Conservation (phyloP, 208 protist species). For the Trypanosoma mega region DNA sequence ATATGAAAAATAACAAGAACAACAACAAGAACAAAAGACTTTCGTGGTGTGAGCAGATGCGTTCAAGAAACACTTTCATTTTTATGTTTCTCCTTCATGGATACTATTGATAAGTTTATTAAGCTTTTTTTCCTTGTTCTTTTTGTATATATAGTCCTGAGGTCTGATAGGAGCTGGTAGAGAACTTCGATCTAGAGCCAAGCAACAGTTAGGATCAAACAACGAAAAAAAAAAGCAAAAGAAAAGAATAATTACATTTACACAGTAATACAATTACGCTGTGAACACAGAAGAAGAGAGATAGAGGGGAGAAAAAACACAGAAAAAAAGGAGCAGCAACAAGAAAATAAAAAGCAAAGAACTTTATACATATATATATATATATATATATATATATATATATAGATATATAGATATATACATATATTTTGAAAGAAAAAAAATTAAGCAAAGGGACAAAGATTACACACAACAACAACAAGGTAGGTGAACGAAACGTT, state of each 20-base stretch:
- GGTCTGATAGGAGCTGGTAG: too few relatives aligned
- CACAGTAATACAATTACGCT: not conserved
- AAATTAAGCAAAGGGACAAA: not conserved
- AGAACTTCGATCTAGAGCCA: too few relatives aligned
- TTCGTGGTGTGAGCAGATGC: not conserved
- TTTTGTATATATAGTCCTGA: not conserved
- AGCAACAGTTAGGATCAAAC: too few relatives aligned
- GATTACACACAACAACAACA: too few relatives aligned
- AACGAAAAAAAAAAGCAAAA: not conserved
- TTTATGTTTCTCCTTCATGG: not conserved
- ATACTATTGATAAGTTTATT: not conserved
- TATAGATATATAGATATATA: not conserved
- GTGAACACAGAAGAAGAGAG: not conserved
- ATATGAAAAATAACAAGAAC: too few relatives aligned
- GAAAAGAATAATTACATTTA: not conserved
- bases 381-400: slow-evolving; percentile 6
- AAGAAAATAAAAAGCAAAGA: slow-evolving; percentile 4
- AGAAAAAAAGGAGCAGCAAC: not conserved
- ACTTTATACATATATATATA: not conserved
- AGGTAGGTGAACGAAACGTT: too few relatives aligned
- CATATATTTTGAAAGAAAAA: not conserved
- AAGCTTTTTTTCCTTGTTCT: not conserved
- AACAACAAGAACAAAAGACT: not conserved
- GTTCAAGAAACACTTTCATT: not conserved
- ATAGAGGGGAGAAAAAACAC: not conserved